Evolutionary conservation across 495 filamentous ascomycete genomes (phyloP).

Genomic region (Lasiosphaeris hirsuta): DNA sequence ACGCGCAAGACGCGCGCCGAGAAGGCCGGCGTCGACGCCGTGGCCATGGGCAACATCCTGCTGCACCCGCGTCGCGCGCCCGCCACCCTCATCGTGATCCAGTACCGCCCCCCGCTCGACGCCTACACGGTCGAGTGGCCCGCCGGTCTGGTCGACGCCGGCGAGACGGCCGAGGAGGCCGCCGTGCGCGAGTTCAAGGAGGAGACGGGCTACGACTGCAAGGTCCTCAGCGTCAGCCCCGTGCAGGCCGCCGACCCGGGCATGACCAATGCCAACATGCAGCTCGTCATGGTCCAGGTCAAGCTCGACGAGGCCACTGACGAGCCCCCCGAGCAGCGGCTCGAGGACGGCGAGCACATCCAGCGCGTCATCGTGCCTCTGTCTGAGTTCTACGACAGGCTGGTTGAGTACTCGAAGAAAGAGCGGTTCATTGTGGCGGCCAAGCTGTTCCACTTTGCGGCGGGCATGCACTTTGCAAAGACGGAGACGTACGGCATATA

Average conservation of each 20-base stretch:
- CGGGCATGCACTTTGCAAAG: constrained; percentile 41
- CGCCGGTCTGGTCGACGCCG: constrained; percentile 75
- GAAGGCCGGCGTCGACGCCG: constrained; percentile 49
- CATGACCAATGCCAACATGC: constrained; percentile 79
- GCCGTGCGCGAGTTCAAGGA: constrained; percentile 83
- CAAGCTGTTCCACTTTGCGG: constrained; percentile 45
- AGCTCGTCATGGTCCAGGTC: constrained; percentile 75
- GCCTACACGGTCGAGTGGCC: constrained; percentile 78
- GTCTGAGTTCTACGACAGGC: constrained; percentile 46
- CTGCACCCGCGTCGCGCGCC: constrained; percentile 46
- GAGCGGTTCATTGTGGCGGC: constrained; percentile 38
- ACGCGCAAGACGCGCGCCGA: constrained; percentile 48
- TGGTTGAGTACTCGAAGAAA: constrained; percentile 42
- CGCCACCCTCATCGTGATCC: constrained; percentile 51
- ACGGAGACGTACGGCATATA: constrained; percentile 35
- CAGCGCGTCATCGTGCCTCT: constrained; percentile 73
- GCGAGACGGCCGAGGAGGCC: constrained; percentile 72
- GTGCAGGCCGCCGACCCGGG: constrained; percentile 51
- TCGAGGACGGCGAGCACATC: constrained; percentile 85
- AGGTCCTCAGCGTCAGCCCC: constrained; percentile 31
- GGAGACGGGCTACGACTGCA: constrained; percentile 74
- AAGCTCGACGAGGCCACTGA: constrained; percentile 55
- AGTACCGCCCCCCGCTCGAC: constrained; percentile 76
- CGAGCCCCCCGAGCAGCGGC: constrained; percentile 55
- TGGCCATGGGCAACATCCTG: constrained; percentile 54